Evolutionary conservation across 345 rosid genomes (phyloP).

Genomic region (Excoecaria agallocha): DNA sequence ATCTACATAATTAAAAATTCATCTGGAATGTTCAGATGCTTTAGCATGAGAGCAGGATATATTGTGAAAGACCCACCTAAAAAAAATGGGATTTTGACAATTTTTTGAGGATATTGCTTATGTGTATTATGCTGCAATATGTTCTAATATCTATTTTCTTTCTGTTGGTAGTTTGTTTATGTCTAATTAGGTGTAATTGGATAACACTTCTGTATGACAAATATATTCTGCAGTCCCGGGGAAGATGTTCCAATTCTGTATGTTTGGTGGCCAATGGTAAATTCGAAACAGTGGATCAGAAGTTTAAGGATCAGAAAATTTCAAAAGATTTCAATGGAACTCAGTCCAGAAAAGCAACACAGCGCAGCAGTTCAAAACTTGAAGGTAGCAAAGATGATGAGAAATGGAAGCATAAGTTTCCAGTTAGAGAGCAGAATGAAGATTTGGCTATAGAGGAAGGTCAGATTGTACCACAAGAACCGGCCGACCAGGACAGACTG

Average conservation of each 20-base stretch:
- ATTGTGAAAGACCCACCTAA: no score
- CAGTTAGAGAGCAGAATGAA: slow-evolving; percentile 12
- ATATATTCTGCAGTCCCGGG: slow-evolving; percentile 35
- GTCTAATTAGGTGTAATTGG: slow-evolving; percentile 9
- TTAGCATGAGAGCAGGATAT: no score
- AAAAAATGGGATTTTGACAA: not conserved
- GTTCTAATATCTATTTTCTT: not conserved
- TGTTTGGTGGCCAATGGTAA: slow-evolving; percentile 19
- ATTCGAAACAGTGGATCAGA: slow-evolving; percentile 18
- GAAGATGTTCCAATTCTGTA: slow-evolving; percentile 22
- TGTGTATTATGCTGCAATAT: slow-evolving; percentile 1
- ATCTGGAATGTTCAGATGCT: no score
- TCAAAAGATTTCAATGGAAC: slow-evolving; percentile 18
- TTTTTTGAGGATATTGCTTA: not conserved
- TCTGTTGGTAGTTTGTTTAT: not conserved
- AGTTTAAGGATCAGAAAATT: slow-evolving; percentile 21
- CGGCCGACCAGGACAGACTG: slow-evolving; percentile 1
- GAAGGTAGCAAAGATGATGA: slow-evolving; percentile 10
- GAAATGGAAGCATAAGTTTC: slow-evolving; percentile 26
- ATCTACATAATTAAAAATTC: no score
- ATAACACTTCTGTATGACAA: slow-evolving; percentile 26
- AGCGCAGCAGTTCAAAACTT: slow-evolving; percentile 2
- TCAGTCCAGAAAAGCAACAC: slow-evolving; percentile 11
- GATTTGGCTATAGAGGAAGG: slow-evolving; percentile 54
- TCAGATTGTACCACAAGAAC: slow-evolving; percentile 46